Evolutionary conservation across 164 flowering plant genomes (phyloP).

Genomic region (Nelumbo lutea): DNA sequence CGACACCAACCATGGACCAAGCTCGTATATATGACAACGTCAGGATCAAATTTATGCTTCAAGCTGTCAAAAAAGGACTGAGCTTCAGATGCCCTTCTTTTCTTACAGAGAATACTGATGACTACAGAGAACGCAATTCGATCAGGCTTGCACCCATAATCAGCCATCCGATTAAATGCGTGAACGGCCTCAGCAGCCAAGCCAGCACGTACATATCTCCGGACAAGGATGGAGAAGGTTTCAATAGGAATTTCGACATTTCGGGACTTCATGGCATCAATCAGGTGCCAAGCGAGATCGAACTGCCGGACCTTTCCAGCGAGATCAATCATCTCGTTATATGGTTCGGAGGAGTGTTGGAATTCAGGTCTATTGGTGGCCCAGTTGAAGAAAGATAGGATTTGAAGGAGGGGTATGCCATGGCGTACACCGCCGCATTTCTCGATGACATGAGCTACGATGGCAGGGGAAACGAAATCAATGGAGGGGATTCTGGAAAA

Average conservation of each 20-base stretch:
- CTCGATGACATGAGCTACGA: conserved; percentile 51
- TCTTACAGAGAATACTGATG: conserved; percentile 56
- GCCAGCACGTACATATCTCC: conserved; percentile 82
- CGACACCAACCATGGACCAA: conserved; percentile 91
- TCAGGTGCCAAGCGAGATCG: conserved; percentile 68
- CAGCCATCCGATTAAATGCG: conserved; percentile 83
- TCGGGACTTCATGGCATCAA: conserved; percentile 53
- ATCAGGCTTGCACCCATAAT: conserved; percentile 70
- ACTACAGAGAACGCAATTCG: conserved; percentile 50
- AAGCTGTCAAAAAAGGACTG: conserved; percentile 70
- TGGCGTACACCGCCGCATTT: conserved; percentile 60
- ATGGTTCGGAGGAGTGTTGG: conserved; percentile 34
- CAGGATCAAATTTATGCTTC: conserved; percentile 66
- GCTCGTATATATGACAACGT: conserved; percentile 76
- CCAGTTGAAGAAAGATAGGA: conserved; percentile 89
- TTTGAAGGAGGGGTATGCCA: conserved; percentile 69
- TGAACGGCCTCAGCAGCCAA: conserved; percentile 80
- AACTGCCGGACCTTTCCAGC: conserved; percentile 78
- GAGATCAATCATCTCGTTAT: conserved; percentile 68
- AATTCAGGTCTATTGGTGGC: conserved; percentile 28
- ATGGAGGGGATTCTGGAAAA: conserved; percentile 35
- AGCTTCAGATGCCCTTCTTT: conserved; percentile 74
- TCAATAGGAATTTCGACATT: conserved; percentile 39
- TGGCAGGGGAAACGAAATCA: conserved; percentile 37
- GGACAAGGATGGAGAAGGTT: conserved; percentile 54